Evolutionary conservation across 768 basidiomycete species (phyloP), one percentile per base, ranked within the genome.

Genomic region (Lactarius pseudohatsudake): DNA sequence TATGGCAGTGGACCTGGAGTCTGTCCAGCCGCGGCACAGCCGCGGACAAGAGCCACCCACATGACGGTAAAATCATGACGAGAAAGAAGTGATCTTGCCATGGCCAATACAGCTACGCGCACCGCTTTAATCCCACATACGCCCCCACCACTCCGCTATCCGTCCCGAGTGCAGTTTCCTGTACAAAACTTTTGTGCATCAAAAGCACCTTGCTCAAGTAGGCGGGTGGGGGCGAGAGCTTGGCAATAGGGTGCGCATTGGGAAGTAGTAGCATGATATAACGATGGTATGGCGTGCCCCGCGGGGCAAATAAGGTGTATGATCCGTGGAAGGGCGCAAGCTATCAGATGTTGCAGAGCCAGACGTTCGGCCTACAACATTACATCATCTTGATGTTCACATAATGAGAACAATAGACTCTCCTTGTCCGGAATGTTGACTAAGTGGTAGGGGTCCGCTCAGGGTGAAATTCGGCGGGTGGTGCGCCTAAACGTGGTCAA

Each of bases 271-370:
- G 79, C 55, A 89, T 71, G 13, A 86, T 84, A 76, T 96, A 97
- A 68, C 96, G 92, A 77, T 98, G 96, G 77, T 92, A 94, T 0
- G 86, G 86, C 10, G 94, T 90, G 59, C 95, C 94, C 41, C 84
- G 93, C 5, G 96, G 5, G 96, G 91, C 68, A 96, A 80, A 76
- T 95, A 97, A 28, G 79, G 78, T 4, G 89, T 90, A 75, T 91
- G 90, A 1, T 80, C 75, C 67, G 81, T 73, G 41, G 80, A 72
- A 61, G 85, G 75, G 57, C 79, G 79, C 16, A 38, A 38, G 36
- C 38, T 10, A 38, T 38, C 38, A 73, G 80, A 79, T n/a, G 79
- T 79, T 1, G 85, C 85, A 56, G 87, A 88, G 64, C 96, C 38
- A 80, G 65, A 97, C 83, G 75, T 32, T 8, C 7, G 3, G 10